phyloP scores from a whole-genome alignment of 495 filamentous ascomycete genomes.

The Cercophora sp. region DNA sequence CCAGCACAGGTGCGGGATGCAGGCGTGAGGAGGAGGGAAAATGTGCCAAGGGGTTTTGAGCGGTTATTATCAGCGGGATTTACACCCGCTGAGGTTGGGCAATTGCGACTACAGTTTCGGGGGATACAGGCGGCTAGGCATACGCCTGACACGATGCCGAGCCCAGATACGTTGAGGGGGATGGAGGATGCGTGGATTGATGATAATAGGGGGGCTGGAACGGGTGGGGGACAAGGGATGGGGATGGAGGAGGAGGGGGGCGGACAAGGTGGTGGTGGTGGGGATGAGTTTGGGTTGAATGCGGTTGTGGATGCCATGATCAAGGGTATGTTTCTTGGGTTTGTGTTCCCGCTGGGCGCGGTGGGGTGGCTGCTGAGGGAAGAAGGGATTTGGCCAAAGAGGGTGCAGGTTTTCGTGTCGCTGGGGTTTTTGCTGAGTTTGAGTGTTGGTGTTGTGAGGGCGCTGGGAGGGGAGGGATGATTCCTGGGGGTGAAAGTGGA shows the following conservation, averaged over 20 bases:
- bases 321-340: slow-evolving; percentile 82
- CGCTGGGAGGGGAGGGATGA: slow-evolving; percentile 30
- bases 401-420: slow-evolving; percentile 78
- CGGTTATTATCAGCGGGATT: slow-evolving; percentile 76
- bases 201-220: slow-evolving; percentile 47
- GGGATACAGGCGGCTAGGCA: slow-evolving; percentile 70
- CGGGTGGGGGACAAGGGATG: slow-evolving; percentile 23
- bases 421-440: slow-evolving; percentile 63
- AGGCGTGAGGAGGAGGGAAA: neutral
- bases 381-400: slow-evolving; percentile 79
- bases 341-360: slow-evolving; percentile 88
- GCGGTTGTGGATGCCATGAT: slow-evolving; percentile 73
- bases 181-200: slow-evolving; percentile 96
- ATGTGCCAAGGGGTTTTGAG: slow-evolving; percentile 81
- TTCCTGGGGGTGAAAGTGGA: neutral
- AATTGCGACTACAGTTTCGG: slow-evolving; percentile 80
- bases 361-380: slow-evolving; percentile 80
- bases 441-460: slow-evolving; percentile 38
- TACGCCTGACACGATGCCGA: slow-evolving; percentile 83
- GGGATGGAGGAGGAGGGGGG: slow-evolving; percentile 35
- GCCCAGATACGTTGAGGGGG: slow-evolving; percentile 45
- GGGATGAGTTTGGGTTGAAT: slow-evolving; percentile 45
- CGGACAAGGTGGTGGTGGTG: slow-evolving; percentile 24
- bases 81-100: slow-evolving; percentile 71
- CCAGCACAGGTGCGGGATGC: neutral